These are phyloP conservation scores for Hyphodiscus sp. DNA, from an alignment of 2,329 filamentous ascomycete genomes.

Conservation along the genomic window DNA sequence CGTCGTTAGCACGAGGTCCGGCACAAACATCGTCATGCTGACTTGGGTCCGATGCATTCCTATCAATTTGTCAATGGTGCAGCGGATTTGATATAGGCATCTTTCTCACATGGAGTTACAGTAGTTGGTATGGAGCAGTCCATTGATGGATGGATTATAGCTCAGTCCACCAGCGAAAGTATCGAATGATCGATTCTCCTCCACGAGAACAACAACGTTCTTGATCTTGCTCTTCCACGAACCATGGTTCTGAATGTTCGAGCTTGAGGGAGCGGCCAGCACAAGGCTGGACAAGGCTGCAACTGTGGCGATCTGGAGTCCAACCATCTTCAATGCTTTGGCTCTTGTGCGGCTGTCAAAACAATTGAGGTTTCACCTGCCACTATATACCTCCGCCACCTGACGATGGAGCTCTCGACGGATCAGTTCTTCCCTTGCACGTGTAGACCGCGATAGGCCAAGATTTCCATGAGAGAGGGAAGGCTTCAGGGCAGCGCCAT, in stretches of 20 bases:
- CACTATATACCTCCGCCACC: conserved; percentile 1
- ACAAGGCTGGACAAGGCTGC: conserved; percentile 16
- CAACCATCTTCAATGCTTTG: conserved; percentile 8
- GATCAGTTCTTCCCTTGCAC: neutral
- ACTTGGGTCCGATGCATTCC: conserved; percentile 24
- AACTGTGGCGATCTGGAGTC: conserved; percentile 5
- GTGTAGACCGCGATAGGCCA: conserved; percentile 9
- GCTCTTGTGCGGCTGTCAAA: neutral
- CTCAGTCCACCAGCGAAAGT: conserved; percentile 35
- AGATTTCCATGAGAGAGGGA: neutral
- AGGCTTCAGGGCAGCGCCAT: neutral
- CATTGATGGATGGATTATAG: conserved; percentile 33
- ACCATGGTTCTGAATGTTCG: conserved; percentile 10
- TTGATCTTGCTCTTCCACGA: conserved; percentile 36
- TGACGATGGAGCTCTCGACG: neutral
- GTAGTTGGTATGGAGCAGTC: conserved; percentile 30
- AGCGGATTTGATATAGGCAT: neutral
- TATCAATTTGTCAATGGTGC: conserved; percentile 7
- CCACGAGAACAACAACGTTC: conserved; percentile 41
- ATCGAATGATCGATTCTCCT: conserved; percentile 36
- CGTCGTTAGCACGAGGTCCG: conserved; percentile 31
- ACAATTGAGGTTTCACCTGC: neutral
- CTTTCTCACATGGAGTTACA: conserved; percentile 35
- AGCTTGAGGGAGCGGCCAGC: conserved; percentile 13
- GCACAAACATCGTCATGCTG: conserved; percentile 31